Evolutionary conservation across 257 asterid genomes (phyloP), one percentile per base, ranked within the genome.

Genomic region (Scutellaria galericulata): DNA sequence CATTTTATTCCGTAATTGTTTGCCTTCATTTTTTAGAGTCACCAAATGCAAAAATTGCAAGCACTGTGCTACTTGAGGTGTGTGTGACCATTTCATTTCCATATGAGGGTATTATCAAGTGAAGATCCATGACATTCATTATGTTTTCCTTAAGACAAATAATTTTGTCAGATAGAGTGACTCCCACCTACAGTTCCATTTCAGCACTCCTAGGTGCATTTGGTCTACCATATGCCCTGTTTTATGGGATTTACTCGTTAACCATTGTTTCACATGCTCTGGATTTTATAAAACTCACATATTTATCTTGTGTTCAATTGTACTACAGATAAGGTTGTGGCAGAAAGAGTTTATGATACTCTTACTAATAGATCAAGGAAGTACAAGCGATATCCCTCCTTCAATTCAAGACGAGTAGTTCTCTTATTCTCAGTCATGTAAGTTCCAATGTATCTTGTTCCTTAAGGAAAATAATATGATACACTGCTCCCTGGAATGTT

Each of bases 401-500:
- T 91, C 86, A 92, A 81, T 80, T 86, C 96, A 75, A 89, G 97
- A 84, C 85, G 88, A 78, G 89, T 92, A 47, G 89, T 89, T 88
- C 87, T 89, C 78, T 83, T 92, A 14, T 92, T 85, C 86, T 92
- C 97, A 20, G 76, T 86, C 71, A 69, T 89, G 97, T 92, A 86
- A 82, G 97, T 66, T 80, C 71, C 51, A 74, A 67, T 39, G 24
- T 47, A 55, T 46, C 68, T 79, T 56, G 42, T 46, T 73, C 56
- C 24, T 56, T 63, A 57, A 31, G 65, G 37, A 31, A 31, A 31
- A 31, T 4, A 31, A 31, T 31, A 31, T 2, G 37, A 31, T 31
- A 31, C 37, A 31, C 37, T 3, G 4, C 37, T 31, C 37, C 37
- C 37, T 31, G 37, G 37, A 31, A 31, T 31, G 3, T 31, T 31